Evolutionary conservation across 495 filamentous ascomycete species (phyloP), one percentile per base, ranked within the genome.

Genomic region (Gamarada debralockiae): DNA sequence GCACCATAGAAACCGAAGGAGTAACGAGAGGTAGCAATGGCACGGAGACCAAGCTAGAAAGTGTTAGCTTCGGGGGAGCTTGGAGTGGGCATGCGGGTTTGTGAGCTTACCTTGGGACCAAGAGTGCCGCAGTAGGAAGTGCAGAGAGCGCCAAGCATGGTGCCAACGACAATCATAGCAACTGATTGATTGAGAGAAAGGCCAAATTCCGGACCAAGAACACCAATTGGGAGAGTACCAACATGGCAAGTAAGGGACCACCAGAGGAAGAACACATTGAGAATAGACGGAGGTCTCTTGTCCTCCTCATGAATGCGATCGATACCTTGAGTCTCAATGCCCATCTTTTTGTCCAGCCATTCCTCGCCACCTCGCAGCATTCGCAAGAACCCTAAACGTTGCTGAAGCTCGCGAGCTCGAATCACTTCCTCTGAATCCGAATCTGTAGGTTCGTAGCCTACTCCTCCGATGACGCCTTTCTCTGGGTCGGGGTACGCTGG

Each of bases 1-100:
- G 72, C 65, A 1, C 76, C 74, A 54, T 70, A 80, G 71, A 73
- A 83, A 20, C 78, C 80, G 44, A 83, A 72, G 58, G 71, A 74
- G 61, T 79, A 81, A 7, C 78, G 72, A 36, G 72, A 68, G 38
- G 80, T 73, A 18, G 73, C 73, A 55, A 79, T 73, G 55, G 79
- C 73, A 37, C 77, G 72, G 3, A 81, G 69, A 25, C 80, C 79
- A 7, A 73, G 78, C 18, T 68, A 22, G 5, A 39, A 18, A 27
- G 0, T 29, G 5, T 39, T 39, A 39, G 21, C 13, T 7, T 14
- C 3, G 15, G 9, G 37, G 21, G 6, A 14, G 13, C 8, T 3
- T n/a, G 18, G 18, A 44, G 1, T n/a, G 36, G 14, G 36, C 5
- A 39, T 39, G 14, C 14, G 36, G 14, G 13, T 39, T 39, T 18